phyloP scores from a whole-genome alignment of 768 basidiomycete genomes.

The Butyriboletus loyo region DNA sequence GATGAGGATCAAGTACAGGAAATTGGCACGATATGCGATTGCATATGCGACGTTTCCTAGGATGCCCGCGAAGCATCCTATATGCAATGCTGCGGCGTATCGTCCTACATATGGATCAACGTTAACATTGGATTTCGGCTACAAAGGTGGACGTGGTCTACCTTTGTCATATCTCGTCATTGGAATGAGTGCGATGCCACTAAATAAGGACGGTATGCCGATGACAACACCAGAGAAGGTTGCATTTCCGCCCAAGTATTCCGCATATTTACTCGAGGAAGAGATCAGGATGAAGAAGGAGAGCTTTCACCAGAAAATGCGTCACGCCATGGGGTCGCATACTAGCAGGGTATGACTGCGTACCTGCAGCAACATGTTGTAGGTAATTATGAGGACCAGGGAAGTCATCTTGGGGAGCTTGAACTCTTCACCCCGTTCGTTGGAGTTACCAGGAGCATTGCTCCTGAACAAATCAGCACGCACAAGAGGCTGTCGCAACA shows the following conservation, averaged over 20 bases:
- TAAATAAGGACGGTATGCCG: constrained; percentile 64
- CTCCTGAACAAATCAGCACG: neutral
- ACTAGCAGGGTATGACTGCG: neutral
- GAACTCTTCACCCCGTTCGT: constrained; percentile 34
- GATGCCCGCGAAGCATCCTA: constrained; percentile 51
- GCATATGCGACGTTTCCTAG: constrained; percentile 60
- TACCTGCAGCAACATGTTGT: constrained; percentile 48
- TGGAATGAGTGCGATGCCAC: constrained; percentile 56
- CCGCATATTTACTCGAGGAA: constrained; percentile 60
- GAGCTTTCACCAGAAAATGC: constrained; percentile 36
- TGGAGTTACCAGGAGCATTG: constrained; percentile 9
- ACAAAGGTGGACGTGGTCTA: constrained; percentile 16
- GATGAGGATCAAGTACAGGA: constrained; percentile 66
- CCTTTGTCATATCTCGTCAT: constrained; percentile 57
- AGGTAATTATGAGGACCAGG: constrained; percentile 42
- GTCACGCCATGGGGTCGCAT: neutral
- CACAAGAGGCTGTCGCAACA: constrained; percentile 8
- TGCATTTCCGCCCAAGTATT: constrained; percentile 61
- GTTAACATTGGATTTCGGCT: neutral
- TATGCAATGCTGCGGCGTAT: constrained; percentile 51
- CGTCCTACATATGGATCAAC: constrained; percentile 38
- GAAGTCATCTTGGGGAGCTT: constrained; percentile 48
- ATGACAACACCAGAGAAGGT: constrained; percentile 66
- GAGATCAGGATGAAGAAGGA: constrained; percentile 71
- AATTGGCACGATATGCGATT: constrained; percentile 55